phyloP scores from a whole-genome alignment of 2,329 filamentous ascomycete species.

The Orbilia javanica region DNA sequence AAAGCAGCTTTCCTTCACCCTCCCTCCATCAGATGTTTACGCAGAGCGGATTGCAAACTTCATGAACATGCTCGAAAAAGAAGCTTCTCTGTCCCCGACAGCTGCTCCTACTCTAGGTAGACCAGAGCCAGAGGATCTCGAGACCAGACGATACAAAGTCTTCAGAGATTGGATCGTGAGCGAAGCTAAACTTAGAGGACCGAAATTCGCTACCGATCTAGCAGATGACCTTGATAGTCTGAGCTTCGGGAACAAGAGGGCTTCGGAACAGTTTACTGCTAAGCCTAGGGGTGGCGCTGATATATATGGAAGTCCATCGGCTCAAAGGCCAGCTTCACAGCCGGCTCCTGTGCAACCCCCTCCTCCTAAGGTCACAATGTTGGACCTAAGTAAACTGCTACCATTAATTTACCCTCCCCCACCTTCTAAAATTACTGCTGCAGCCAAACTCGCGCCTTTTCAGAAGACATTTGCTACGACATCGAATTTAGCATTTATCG shows the following conservation, averaged over 20 bases:
- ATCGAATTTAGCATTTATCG: constrained; percentile 45
- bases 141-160: constrained; percentile 49
- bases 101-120: constrained; percentile 34
- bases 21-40: constrained; percentile 53
- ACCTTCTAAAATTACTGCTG: constrained; percentile 43
- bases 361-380: constrained; percentile 41
- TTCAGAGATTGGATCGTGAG: constrained; percentile 54
- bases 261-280: constrained; percentile 42
- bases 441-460: constrained; percentile 48
- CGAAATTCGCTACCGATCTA: constrained; percentile 52
- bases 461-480: constrained; percentile 40
- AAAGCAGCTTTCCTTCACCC: constrained; percentile 54
- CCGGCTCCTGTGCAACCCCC: constrained; percentile 22
- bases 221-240: constrained; percentile 51
- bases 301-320: constrained; percentile 18
- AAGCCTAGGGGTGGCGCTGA: constrained; percentile 43
- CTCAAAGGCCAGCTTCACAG: constrained; percentile 5
- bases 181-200: constrained; percentile 49
- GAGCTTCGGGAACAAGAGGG: constrained; percentile 52
- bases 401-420: constrained; percentile 51
- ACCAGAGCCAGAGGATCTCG: constrained; percentile 49
- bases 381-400: constrained; percentile 45
- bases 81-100: constrained; percentile 45
- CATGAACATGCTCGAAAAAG: constrained; percentile 57
- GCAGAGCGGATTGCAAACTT: constrained; percentile 54